Percentiles rank a stretch among this genome's conserved stretches.
phyloP scores from a whole-genome alignment of 257 asterid genomes.

The Marsdenia floribunda region DNA sequence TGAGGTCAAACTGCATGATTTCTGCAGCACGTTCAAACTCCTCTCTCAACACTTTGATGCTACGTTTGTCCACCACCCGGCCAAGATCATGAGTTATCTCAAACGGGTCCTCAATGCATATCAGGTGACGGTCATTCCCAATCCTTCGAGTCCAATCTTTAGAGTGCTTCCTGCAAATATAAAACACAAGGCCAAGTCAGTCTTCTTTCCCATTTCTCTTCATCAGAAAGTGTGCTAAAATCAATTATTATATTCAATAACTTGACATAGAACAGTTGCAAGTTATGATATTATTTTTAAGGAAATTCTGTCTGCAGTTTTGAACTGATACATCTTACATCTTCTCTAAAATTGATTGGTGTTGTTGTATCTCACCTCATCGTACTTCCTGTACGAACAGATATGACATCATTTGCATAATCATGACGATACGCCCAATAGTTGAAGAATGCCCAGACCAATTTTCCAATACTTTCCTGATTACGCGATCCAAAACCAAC shows the following conservation, averaged over 20 bases:
- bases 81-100: slow-evolving; percentile 92
- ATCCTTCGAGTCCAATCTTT: slow-evolving; percentile 96
- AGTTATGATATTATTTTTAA: not conserved
- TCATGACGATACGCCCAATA: slow-evolving; percentile 96
- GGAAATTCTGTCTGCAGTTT: not conserved
- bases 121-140: slow-evolving; percentile 89
- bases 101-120: slow-evolving; percentile 97
- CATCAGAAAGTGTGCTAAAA: not conserved
- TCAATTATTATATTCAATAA: not conserved
- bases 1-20: slow-evolving; percentile 60
- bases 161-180: slow-evolving; percentile 51
- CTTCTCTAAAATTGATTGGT: not conserved
- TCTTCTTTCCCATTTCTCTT: not conserved
- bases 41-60: slow-evolving; percentile 81
- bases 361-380: slow-evolving; percentile 46
- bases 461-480: slow-evolving; percentile 52
- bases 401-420: slow-evolving; percentile 77
- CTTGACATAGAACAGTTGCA: too few relatives aligned
- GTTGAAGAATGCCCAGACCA: slow-evolving; percentile 82
- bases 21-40: slow-evolving; percentile 97
- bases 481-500: slow-evolving; percentile 57
- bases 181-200: not conserved
- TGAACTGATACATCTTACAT: not conserved
- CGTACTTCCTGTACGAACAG: slow-evolving; percentile 69
- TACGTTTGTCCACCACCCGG: slow-evolving; percentile 78